phyloP scores from a whole-genome alignment of 148 eudicot species.

The Spergularia bocconei region DNA sequence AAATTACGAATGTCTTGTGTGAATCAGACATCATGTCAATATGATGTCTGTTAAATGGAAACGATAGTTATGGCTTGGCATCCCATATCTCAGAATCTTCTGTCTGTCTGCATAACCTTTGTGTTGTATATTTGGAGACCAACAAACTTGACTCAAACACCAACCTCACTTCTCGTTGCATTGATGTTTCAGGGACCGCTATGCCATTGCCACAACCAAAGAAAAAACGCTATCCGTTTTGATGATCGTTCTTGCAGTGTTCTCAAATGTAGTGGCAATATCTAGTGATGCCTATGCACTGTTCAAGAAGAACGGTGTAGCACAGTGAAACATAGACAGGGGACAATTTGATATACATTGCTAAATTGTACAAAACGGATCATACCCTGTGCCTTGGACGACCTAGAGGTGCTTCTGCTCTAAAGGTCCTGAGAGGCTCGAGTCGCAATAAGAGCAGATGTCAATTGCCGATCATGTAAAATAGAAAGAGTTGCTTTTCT shows the following conservation, averaged over 20 bases:
- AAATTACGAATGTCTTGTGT: neutral
- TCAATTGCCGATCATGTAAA: neutral
- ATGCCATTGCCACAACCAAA: conserved; percentile 48
- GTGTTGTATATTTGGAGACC: neutral
- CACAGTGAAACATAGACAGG: conserved; percentile 23
- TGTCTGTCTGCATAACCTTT: neutral
- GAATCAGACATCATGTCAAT: neutral
- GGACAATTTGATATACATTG: conserved; percentile 1
- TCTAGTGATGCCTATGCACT: conserved; percentile 65
- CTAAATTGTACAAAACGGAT: neutral
- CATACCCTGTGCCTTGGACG: neutral
- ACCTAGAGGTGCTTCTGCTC: neutral
- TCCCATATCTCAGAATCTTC: neutral
- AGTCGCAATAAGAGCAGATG: conserved; percentile 8
- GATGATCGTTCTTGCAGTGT: conserved; percentile 70
- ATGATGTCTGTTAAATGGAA: neutral
- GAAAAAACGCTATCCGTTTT: conserved; percentile 53
- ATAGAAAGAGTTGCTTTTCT: conserved; percentile 1
- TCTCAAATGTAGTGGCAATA: conserved; percentile 65
- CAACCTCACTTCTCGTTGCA: neutral
- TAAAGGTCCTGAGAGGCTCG: neutral
- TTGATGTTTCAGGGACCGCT: conserved; percentile 52
- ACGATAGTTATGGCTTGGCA: neutral
- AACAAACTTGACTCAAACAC: neutral
- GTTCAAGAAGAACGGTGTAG: conserved; percentile 40